Evolutionary conservation across 2,329 filamentous ascomycete genomes (phyloP), one percentile per base, ranked within the genome.

Genomic region (Pseudogymnoascus sp.): DNA sequence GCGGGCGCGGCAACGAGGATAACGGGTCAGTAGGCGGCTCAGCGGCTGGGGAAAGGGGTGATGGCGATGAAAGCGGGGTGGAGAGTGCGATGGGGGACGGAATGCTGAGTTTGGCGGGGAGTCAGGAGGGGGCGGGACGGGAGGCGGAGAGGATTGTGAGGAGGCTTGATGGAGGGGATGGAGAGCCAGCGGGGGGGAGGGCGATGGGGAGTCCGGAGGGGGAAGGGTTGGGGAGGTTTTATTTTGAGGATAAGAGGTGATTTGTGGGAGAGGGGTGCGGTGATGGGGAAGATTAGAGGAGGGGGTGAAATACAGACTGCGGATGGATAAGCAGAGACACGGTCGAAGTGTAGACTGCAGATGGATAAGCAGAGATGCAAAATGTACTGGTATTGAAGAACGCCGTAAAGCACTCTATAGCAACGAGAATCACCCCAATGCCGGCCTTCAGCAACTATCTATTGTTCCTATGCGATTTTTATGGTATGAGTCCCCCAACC

Each of bases 1-100:
- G 87, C 56, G 88, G 85, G 12, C 81, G 89, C 42, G 83, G 85
- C 0, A 74, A 77, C 2, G 87, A 88, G 69, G 80, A 83, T 37
- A 73, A 79, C 42, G 82, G 85, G 65, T 59, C n/a, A 62, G 63
- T n/a, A 61, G 64, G 28, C 34, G 28, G 64, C 16, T 34, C 28
- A 18, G 62, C 36, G 64, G 59, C 28, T 14, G 62, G 63, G 69
- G 66, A 21, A 62, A 64, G 21, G 38, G 59, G 68, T 64, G 38
- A 67, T 64, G 53, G 71, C 65, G 73, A 73, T 16, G 72, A 73
- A 31, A 85, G 89, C 67, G 78, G 85, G 14, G 85, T 87, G 5
- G 87, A 90, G 75, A 79, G 84, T 64, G 86, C 89, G 64, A 74
- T 89, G 65, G 81, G 83, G 1, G 28, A 34, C 4, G 53, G 53